phyloP scores from a whole-genome alignment of 2,329 filamentous ascomycete species.

The Penicillium sp. region DNA sequence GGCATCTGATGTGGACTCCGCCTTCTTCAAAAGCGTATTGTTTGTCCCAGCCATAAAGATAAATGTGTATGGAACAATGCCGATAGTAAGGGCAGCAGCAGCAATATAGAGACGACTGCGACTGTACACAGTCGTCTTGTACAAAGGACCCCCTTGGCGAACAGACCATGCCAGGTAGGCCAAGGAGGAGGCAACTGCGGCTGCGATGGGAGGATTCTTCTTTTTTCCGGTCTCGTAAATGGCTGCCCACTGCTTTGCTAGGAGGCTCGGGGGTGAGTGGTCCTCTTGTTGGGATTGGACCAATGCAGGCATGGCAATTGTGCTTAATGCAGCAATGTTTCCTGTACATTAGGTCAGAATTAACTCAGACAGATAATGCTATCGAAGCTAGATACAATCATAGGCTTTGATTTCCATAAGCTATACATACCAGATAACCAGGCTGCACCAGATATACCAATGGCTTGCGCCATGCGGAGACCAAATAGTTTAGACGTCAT shows the following conservation, averaged over 20 bases:
- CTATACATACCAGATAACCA: conserved; percentile 30
- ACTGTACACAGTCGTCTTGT: conserved; percentile 10
- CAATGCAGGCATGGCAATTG: conserved; percentile 26
- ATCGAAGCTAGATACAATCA: not conserved
- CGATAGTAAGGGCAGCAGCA: conserved; percentile 30
- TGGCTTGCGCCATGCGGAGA: conserved; percentile 28
- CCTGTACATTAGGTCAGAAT: conserved; percentile 10
- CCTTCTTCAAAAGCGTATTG: conserved; percentile 24
- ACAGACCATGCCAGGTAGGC: conserved; percentile 32
- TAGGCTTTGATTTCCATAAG: not conserved
- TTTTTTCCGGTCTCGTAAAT: conserved; percentile 23
- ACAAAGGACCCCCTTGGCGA: conserved; percentile 13
- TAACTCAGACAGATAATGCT: not conserved
- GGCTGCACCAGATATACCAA: conserved; percentile 31
- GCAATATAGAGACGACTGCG: conserved; percentile 23
- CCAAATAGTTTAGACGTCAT: conserved; percentile 22
- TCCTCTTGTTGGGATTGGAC: conserved; percentile 19
- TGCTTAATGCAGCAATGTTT: conserved; percentile 30
- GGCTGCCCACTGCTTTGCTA: conserved; percentile 19
- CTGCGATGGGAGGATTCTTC: conserved; percentile 29
- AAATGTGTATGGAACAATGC: conserved; percentile 37
- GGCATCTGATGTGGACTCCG: conserved; percentile 1
- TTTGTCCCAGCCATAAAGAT: conserved; percentile 32
- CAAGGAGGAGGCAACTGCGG: conserved; percentile 20
- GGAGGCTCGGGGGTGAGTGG: conserved; percentile 1